Evolutionary conservation across 1,284 basidiomycete genomes (phyloP), one percentile per base, ranked within the genome.

Genomic region (Rhodotorula sp.): DNA sequence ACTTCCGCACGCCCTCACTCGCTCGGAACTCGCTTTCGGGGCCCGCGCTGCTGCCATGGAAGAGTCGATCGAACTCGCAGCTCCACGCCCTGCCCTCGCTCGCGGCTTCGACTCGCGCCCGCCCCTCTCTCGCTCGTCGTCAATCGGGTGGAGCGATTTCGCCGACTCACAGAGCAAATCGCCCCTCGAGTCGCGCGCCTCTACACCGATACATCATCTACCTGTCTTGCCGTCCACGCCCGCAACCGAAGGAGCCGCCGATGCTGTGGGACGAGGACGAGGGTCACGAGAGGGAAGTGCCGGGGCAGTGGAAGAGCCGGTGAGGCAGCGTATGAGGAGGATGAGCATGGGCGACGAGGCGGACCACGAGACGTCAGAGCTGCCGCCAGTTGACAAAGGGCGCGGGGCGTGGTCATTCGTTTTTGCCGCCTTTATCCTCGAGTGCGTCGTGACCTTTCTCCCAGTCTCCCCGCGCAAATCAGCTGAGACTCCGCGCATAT

Each of bases 381-480:
- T 55, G 34, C 54, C 54, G 34, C 54, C 54, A 1, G 54, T 55
- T 1, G 54, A 55, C 63, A 64, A 73, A 1, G 81, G 81, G 0
- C 53, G 56, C 13, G 66, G 77, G 0, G 81, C 81, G 9, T 81
- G 79, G 79, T 52, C 73, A 0, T 81, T 80, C 73, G 74, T 81
- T 4, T 57, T 76, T 7, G 79, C 71, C 2, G 79, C 80, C 0
- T 66, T 53, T 39, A 49, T 64, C 11, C 54, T 67, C 24, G 64
- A 66, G 32, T 57, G 55, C 36, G 6, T 39, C 36, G n/a, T 11
- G 10, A 10, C 44, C 20, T 11, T 9, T 11, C 24, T 48, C 32
- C 32, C 19, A 34, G 59, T 15, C 39, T 44, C 39, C 13, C 19
- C 39, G 39, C 11, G 39, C 39, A 44, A 3, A 44, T n/a, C n/a